Conservation (phyloP, 306 rosid genomes). For the Canavalia gladiata region DNA sequence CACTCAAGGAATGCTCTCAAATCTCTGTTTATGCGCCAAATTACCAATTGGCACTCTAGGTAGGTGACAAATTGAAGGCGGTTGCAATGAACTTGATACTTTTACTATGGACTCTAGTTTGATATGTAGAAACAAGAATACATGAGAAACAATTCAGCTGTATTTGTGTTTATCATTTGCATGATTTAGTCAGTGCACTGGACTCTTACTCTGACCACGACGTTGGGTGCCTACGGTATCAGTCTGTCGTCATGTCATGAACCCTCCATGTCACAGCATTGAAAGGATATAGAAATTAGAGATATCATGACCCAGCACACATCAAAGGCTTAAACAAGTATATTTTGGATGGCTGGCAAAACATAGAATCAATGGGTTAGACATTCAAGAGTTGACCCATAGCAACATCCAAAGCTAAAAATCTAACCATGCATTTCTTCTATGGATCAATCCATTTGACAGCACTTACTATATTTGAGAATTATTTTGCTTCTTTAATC, state of each 20-base stretch:
- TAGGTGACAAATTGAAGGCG: not conserved
- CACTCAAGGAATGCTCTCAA: no score
- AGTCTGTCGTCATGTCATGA: no score
- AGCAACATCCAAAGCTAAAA: constrained; percentile 30
- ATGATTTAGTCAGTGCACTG: no score
- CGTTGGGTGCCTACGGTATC: no score
- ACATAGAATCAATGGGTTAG: not conserved
- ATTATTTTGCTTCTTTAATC: constrained; percentile 15
- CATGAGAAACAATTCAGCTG: not conserved
- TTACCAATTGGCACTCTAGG: not conserved
- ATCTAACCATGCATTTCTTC: constrained; percentile 9
- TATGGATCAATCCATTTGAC: constrained; percentile 34
- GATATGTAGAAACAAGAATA: no score
- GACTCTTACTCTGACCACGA: no score
- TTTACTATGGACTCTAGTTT: no score
- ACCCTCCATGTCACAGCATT: not conserved
- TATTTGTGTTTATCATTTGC: no score
- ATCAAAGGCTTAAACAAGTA: not conserved
- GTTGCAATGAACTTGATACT: not conserved
- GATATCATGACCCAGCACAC: not conserved
- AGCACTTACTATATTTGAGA: constrained; percentile 34
- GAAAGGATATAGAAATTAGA: not conserved
- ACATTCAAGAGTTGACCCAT: not conserved
- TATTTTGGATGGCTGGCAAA: constrained; percentile 10
- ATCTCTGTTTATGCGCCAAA: not conserved